These are phyloP conservation scores for Pythium scleroteichum DNA, from an alignment of 352 stramenopile genomes.

Conservation along the genomic window DNA sequence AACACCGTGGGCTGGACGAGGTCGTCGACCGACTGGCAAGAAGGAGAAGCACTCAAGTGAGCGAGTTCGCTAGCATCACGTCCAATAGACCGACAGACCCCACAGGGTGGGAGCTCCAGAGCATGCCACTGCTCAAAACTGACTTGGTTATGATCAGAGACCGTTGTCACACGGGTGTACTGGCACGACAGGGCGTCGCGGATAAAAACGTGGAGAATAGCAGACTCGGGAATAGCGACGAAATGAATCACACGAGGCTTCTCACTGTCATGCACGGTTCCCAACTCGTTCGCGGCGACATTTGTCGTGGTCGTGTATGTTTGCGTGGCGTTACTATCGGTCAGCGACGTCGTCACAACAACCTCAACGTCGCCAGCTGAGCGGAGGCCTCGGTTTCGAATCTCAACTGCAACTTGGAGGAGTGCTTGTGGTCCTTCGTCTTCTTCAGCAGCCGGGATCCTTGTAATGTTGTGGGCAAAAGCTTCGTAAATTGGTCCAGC, in stretches of 20 bases:
- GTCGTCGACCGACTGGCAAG: slow-evolving; percentile 21
- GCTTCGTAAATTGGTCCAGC: slow-evolving; percentile 60
- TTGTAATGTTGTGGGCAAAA: slow-evolving; percentile 29
- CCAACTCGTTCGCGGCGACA: slow-evolving; percentile 4
- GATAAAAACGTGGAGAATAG: slow-evolving; percentile 26
- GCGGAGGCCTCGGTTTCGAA: slow-evolving; percentile 22
- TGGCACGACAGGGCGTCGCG: slow-evolving; percentile 26
- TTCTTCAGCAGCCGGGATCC: slow-evolving; percentile 1
- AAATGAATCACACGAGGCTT: neutral
- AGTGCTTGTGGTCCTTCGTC: slow-evolving; percentile 3
- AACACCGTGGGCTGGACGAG: slow-evolving; percentile 14
- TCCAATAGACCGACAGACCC: slow-evolving; percentile 20
- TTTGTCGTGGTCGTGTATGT: slow-evolving; percentile 7
- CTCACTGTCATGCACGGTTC: slow-evolving; percentile 1
- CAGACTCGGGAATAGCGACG: slow-evolving; percentile 19
- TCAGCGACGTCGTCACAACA: slow-evolving; percentile 8
- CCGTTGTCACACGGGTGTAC: slow-evolving; percentile 25
- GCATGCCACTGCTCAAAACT: slow-evolving; percentile 25
- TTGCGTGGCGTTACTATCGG: neutral
- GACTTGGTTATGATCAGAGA: neutral
- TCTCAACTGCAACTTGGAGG: slow-evolving; percentile 11
- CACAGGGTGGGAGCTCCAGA: slow-evolving; percentile 23
- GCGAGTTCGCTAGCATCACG: neutral
- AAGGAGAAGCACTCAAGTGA: neutral
- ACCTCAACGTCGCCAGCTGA: slow-evolving; percentile 24